Conservation (phyloP, 495 filamentous ascomycete species). For the Daldinia bambusicola region DNA sequence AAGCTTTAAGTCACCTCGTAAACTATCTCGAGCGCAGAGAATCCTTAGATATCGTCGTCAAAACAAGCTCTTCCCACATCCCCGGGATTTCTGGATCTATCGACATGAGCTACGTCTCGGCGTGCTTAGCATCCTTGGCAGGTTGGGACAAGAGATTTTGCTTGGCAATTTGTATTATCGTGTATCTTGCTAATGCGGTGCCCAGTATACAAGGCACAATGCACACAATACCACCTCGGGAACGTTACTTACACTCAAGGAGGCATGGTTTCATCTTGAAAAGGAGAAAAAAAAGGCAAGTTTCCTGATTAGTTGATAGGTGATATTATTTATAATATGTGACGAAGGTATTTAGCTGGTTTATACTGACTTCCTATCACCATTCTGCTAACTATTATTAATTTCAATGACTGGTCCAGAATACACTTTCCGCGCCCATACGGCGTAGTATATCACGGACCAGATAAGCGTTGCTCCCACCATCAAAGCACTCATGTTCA, state of each 20-base stretch:
- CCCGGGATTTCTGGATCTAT: not conserved
- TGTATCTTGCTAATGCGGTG: not conserved
- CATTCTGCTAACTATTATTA: slow-evolving; percentile 3
- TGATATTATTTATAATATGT: no score
- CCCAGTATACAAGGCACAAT: not conserved
- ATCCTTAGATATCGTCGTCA: not conserved
- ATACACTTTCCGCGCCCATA: slow-evolving; percentile 56
- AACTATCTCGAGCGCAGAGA: not conserved
- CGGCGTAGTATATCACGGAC: slow-evolving; percentile 54
- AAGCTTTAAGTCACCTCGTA: no score
- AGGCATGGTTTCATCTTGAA: not conserved
- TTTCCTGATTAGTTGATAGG: no score
- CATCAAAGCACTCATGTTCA: slow-evolving; percentile 59
- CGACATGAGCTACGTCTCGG: not conserved
- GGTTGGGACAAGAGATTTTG: not conserved
- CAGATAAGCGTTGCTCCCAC: slow-evolving; percentile 58
- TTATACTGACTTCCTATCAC: not conserved
- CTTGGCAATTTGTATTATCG: not conserved
- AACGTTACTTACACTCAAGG: not conserved
- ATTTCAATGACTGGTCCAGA: slow-evolving; percentile 39
- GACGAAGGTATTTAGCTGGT: no score
- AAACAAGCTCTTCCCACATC: not conserved
- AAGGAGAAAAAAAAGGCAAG: no score
- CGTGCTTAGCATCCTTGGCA: not conserved
- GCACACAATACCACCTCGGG: not conserved